phyloP scores from a whole-genome alignment of 2,329 filamentous ascomycete species.

The Xylariaceae sp. region DNA sequence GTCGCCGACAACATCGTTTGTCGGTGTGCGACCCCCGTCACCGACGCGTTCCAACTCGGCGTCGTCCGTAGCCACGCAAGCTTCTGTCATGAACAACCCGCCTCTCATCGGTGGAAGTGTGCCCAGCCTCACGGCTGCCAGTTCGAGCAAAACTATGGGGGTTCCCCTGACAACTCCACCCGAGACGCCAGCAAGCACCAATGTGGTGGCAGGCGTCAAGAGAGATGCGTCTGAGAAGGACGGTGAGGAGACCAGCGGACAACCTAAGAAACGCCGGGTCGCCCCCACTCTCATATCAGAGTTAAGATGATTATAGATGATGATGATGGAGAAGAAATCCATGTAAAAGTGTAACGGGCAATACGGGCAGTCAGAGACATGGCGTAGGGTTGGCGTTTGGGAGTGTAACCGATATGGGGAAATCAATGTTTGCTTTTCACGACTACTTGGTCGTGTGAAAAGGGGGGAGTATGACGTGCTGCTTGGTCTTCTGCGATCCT shows the following conservation, averaged over 20 bases:
- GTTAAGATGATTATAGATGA: constrained; percentile 1
- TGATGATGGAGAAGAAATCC: not conserved
- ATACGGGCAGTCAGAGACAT: constrained; percentile 2
- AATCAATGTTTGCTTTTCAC: not conserved
- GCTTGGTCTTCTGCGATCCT: not conserved
- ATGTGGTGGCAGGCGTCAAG: constrained; percentile 45
- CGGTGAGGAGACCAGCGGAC: constrained; percentile 43
- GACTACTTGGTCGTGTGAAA: not conserved
- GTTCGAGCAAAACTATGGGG: constrained; percentile 56
- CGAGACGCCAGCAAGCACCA: constrained; percentile 69
- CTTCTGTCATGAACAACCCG: constrained; percentile 66
- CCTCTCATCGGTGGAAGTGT: constrained; percentile 72
- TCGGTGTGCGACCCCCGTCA: constrained; percentile 64
- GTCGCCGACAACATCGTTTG: constrained; percentile 52
- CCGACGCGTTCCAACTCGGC: constrained; percentile 81
- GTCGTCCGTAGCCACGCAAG: constrained; percentile 69
- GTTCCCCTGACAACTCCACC: constrained; percentile 84
- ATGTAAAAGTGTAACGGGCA: constrained; percentile 1
- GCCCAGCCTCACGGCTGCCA: constrained; percentile 69
- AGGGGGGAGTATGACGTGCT: constrained; percentile 5
- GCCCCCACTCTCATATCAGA: constrained; percentile 57
- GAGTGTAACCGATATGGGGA: not conserved
- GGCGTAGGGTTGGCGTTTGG: constrained; percentile 17
- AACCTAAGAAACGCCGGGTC: constrained; percentile 64
- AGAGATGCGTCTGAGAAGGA: constrained; percentile 53